Conservation (phyloP, 306 rosid species). For the Quillaja saponaria region DNA sequence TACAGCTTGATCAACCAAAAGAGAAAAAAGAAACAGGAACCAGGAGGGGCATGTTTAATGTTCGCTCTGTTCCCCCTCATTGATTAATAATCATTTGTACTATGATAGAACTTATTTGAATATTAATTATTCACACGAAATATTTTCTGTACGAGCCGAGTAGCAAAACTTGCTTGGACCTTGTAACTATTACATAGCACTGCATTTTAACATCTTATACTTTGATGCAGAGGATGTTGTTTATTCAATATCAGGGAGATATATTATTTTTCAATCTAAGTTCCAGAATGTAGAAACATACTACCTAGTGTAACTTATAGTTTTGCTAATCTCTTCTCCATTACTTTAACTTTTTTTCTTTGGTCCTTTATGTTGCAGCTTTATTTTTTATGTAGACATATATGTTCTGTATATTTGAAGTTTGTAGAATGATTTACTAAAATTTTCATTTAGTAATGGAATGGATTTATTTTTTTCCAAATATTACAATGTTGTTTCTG, state of each 20-base stretch:
- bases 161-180: constrained; percentile 1
- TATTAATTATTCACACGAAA: constrained; percentile 2
- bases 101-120: constrained; percentile 18
- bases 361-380: not conserved
- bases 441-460: not conserved
- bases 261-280: constrained; percentile 9
- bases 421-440: not conserved
- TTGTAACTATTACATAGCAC: not conserved
- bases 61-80: constrained; percentile 5
- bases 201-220: constrained; percentile 7
- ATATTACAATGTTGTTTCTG: constrained; percentile 10
- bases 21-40: not conserved
- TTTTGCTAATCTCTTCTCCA: not conserved
- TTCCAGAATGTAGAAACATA: not conserved
- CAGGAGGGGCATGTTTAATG: constrained; percentile 4
- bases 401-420: not conserved
- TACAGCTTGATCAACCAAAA: not conserved
- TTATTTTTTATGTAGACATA: not conserved
- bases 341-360: not conserved
- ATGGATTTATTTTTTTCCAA: not conserved
- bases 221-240: constrained; percentile 15
- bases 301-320: not conserved
- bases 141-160: not conserved
- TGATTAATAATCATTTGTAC: constrained; percentile 18
- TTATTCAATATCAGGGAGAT: not conserved